phyloP scores from a whole-genome alignment of 805 yeast species.

The Barnettozyma populi region DNA sequence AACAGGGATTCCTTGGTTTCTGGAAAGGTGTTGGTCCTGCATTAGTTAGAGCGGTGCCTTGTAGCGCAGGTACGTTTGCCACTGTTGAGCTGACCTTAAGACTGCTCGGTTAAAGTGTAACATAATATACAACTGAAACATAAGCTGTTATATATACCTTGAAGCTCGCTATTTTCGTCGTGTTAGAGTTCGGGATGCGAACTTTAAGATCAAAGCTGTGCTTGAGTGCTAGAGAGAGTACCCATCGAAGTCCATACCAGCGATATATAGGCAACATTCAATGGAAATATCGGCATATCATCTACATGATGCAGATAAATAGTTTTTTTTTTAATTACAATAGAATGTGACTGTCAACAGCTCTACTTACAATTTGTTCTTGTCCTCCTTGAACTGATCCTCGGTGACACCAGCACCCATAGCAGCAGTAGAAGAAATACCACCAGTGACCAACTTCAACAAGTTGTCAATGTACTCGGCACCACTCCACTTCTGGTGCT shows the following conservation, averaged over 20 bases:
- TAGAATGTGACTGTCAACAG: background rate
- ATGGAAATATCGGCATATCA: no score
- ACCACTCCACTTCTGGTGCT: constrained; percentile 62
- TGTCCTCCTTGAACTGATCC: constrained; percentile 70
- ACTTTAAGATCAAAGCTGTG: no score
- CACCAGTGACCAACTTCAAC: constrained; percentile 87
- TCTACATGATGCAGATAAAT: background rate
- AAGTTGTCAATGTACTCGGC: constrained; percentile 77
- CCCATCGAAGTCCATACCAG: no score
- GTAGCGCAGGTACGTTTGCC: constrained; percentile 73
- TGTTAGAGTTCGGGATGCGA: no score
- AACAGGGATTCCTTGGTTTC: constrained; percentile 46
- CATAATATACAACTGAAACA: no score
- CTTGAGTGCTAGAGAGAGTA: no score
- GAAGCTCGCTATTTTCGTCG: no score
- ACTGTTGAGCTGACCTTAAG: constrained; percentile 66
- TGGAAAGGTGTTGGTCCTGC: constrained; percentile 63
- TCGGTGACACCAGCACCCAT: constrained; percentile 99
- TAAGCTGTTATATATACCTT: no score
- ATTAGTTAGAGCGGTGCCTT: constrained; percentile 54
- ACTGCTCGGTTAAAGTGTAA: constrained; percentile 14
- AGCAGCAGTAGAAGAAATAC: constrained; percentile 92
- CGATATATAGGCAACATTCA: no score
- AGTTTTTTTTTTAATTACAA: background rate
- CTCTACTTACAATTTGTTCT: constrained; percentile 7